A percentile compares a stretch with the other conserved stretches of the same genome.
These are phyloP conservation scores for Clathrospora elynae DNA, from an alignment of 2,329 filamentous ascomycete genomes.

Conservation along the genomic window DNA sequence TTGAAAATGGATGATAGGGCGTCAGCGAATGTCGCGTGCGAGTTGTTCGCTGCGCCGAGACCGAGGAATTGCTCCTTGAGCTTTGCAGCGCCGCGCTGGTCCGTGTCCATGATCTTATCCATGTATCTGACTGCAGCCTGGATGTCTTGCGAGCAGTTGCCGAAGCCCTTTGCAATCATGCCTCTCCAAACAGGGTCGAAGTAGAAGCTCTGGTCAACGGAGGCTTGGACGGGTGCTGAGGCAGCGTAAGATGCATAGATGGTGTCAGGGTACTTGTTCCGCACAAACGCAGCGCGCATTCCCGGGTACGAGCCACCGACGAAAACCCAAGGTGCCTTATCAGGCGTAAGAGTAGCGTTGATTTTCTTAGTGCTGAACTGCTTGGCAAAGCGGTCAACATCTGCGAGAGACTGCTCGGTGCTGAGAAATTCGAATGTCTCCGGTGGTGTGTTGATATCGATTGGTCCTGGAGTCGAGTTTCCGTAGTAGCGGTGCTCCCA, in stretches of 20 bases:
- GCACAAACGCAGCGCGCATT: slow-evolving; percentile 49
- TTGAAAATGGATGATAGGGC: slow-evolving; percentile 49
- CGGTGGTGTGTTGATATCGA: slow-evolving; percentile 40
- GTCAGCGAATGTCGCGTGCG: slow-evolving; percentile 55
- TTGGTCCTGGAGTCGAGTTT: slow-evolving; percentile 45
- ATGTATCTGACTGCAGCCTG: slow-evolving; percentile 57
- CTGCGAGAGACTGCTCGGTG: slow-evolving; percentile 50
- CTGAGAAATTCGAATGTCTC: slow-evolving; percentile 46
- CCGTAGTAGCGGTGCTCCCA: slow-evolving; percentile 53
- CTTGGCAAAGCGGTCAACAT: slow-evolving; percentile 49
- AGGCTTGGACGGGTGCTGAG: slow-evolving; percentile 53
- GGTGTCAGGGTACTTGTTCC: slow-evolving; percentile 47
- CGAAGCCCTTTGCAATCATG: slow-evolving; percentile 49
- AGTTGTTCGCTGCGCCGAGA: slow-evolving; percentile 52
- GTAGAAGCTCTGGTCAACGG: slow-evolving; percentile 57
- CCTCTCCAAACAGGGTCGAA: slow-evolving; percentile 57
- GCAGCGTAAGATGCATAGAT: slow-evolving; percentile 47
- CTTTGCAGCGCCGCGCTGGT: slow-evolving; percentile 40
- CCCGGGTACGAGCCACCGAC: slow-evolving; percentile 47
- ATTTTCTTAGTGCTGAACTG: slow-evolving; percentile 47
- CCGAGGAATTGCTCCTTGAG: slow-evolving; percentile 59
- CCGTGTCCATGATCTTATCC: slow-evolving; percentile 51
- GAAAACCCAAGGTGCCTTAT: slow-evolving; percentile 48
- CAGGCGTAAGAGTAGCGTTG: slow-evolving; percentile 42
- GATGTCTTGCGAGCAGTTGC: slow-evolving; percentile 58